Conservation (phyloP, 2,329 filamentous ascomycete species). For the Xylariales sp. region DNA sequence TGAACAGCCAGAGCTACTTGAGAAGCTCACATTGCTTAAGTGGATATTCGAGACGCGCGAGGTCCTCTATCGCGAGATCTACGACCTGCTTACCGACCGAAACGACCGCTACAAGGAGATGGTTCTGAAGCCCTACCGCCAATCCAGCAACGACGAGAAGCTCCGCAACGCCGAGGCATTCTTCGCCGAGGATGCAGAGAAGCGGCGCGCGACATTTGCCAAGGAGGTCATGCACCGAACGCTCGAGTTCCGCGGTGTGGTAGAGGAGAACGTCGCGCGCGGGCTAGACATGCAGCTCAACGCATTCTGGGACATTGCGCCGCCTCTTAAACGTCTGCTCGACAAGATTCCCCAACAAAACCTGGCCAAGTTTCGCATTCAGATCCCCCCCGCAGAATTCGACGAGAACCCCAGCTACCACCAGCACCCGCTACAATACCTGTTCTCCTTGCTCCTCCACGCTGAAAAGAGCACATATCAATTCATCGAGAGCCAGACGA, state of each 20-base stretch:
- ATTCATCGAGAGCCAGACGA: slow-evolving; percentile 93
- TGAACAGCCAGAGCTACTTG: slow-evolving; percentile 86
- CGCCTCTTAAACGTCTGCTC: slow-evolving; percentile 70
- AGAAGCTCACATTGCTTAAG: slow-evolving; percentile 91
- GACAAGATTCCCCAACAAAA: slow-evolving; percentile 67
- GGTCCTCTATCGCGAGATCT: slow-evolving; percentile 76
- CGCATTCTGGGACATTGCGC: slow-evolving; percentile 97
- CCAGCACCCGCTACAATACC: slow-evolving; percentile 80
- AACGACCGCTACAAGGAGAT: slow-evolving; percentile 84
- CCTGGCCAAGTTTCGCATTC: slow-evolving; percentile 59
- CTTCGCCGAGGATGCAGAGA: slow-evolving; percentile 73
- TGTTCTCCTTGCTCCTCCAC: slow-evolving; percentile 80
- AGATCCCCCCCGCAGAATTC: slow-evolving; percentile 75
- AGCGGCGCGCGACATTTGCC: slow-evolving; percentile 67
- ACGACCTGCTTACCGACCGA: slow-evolving; percentile 77
- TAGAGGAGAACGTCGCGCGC: slow-evolving; percentile 79
- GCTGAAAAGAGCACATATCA: slow-evolving; percentile 92
- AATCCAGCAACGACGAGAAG: slow-evolving; percentile 74
- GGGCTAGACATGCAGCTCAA: slow-evolving; percentile 89
- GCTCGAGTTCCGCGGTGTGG: slow-evolving; percentile 70
- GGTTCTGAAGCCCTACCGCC: slow-evolving; percentile 73
- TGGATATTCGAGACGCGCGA: slow-evolving; percentile 98
- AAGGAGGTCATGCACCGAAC: slow-evolving; percentile 69
- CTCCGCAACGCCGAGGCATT: slow-evolving; percentile 74
- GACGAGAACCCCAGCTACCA: slow-evolving; percentile 82